phyloP scores from a whole-genome alignment of 345 rosid genomes.

The Dipteronia dyeriana region DNA sequence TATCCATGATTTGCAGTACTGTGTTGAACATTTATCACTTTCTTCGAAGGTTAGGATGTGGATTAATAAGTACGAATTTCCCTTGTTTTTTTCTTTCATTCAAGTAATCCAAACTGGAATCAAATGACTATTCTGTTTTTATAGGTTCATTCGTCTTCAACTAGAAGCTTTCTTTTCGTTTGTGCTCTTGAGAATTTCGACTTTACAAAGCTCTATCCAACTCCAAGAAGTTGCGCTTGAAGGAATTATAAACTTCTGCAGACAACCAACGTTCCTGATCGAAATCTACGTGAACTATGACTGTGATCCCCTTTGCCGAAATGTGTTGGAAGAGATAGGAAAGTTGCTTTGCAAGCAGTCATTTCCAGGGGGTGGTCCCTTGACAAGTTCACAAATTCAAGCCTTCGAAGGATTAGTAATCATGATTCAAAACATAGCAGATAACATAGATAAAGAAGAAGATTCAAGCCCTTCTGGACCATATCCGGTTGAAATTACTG shows the following conservation, averaged over 20 bases:
- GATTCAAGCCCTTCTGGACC: conserved; percentile 45
- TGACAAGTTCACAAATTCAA: conserved; percentile 68
- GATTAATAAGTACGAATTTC: not conserved
- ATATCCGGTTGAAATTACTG: conserved; percentile 54
- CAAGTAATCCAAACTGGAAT: not conserved
- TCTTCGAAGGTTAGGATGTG: conserved; percentile 60
- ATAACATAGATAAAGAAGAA: conserved; percentile 60
- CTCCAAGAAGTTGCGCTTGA: conserved; percentile 88
- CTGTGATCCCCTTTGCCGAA: conserved; percentile 66
- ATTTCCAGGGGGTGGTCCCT: conserved; percentile 66
- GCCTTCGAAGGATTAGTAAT: conserved; percentile 91
- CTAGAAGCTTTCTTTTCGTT: conserved; percentile 86
- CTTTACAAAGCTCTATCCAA: conserved; percentile 44
- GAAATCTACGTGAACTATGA: conserved; percentile 89
- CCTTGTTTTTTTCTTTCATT: not conserved
- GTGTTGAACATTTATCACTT: conserved; percentile 82
- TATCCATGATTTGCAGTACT: conserved; percentile 88
- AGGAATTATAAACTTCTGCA: conserved; percentile 76
- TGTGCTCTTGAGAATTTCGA: conserved; percentile 57
- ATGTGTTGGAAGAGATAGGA: conserved; percentile 71
- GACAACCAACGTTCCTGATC: conserved; percentile 75
- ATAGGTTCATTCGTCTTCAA: conserved; percentile 82
- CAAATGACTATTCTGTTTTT: not conserved
- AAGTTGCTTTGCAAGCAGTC: conserved; percentile 84
- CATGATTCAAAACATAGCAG: conserved; percentile 77